Evolutionary conservation across 1,139 yeast genomes (phyloP), one percentile per base, ranked within the genome.

Genomic region (Zygosaccharomyces sapae): DNA sequence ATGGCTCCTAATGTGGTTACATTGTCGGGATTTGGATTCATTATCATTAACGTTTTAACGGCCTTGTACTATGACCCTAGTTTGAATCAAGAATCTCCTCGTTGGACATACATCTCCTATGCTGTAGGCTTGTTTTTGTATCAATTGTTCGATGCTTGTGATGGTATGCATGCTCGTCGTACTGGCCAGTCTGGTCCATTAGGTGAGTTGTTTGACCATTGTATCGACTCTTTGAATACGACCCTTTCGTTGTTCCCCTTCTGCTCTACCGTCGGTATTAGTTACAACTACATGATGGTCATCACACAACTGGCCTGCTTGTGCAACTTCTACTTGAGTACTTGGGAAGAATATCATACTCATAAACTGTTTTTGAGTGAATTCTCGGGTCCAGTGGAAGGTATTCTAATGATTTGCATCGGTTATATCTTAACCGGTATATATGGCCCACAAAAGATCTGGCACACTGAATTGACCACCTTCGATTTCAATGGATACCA

Each of bases 301-400:
- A 55, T 81, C 45, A 70, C 87, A 9, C 96, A 88, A 65, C 85
- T 88, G 67, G 84, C 85, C 6, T 73, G 90, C 5, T 75, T 88
- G 44, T 76, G 83, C 56, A 90, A 90, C 68, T 90, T 90, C 64
- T 90, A 89, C 64, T 69, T 87, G 48, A 83, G 95, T 41, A 90
- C 97, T 0, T 90, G 97, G 97, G 97, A 90, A 69, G 97, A 89
- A 63, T 90, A 79, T 65, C 94, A 89, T 62, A 90, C 97, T 1
- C 95, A 89, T 57, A 84, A 83, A 30, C 72, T 90, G 52, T 90
- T 76, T 65, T 72, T 90, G 47, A 82, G 94, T 38, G 80, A 78
- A 53, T 84, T 88, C 60, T 85, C 94, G 19, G 97, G 97, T 1
- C 97, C 97, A 0, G 97, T 90, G 1, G 97, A 90, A 68, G 97